Evolutionary conservation across 2,329 filamentous ascomycete species (phyloP).

Genomic region (Fusarium tricinctum): DNA sequence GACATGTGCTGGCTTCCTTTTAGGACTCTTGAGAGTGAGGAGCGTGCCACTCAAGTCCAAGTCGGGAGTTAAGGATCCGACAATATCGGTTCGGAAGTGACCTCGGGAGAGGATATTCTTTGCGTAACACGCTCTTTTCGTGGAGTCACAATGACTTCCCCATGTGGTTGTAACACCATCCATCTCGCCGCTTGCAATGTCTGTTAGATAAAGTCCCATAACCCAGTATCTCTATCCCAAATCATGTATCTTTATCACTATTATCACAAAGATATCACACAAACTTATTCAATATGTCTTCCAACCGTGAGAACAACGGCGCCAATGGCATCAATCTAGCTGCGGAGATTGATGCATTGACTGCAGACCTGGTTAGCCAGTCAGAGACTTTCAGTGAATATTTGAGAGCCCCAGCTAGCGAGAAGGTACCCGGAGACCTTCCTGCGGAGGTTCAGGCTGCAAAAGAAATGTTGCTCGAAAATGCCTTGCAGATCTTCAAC

Average conservation of each 20-base stretch:
- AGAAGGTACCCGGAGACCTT: neutral
- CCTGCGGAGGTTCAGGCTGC: neutral
- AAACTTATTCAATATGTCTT: too few relatives aligned
- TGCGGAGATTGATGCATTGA: neutral
- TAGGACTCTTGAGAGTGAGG: too few relatives aligned
- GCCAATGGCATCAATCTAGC: too few relatives aligned
- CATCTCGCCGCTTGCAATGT: neutral
- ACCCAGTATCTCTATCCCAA: neutral
- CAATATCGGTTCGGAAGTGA: neutral
- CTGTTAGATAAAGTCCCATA: neutral
- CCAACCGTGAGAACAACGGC: too few relatives aligned
- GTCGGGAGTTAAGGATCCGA: neutral
- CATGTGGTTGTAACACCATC: neutral
- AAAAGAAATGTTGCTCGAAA: slow-evolving; percentile 1
- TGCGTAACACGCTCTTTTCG: neutral
- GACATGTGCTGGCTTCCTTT: too few relatives aligned
- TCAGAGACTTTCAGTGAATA: slow-evolving; percentile 1
- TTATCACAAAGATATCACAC: too few relatives aligned
- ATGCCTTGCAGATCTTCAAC: slow-evolving; percentile 4
- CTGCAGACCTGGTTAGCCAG: slow-evolving; percentile 2
- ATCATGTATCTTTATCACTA: neutral
- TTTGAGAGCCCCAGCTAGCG: neutral
- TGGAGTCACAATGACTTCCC: neutral
- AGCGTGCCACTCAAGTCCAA: neutral
- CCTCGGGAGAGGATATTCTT: neutral